Evolutionary conservation across 106 monocot genomes (phyloP).

Genomic region (Platanthera zijinensis): DNA sequence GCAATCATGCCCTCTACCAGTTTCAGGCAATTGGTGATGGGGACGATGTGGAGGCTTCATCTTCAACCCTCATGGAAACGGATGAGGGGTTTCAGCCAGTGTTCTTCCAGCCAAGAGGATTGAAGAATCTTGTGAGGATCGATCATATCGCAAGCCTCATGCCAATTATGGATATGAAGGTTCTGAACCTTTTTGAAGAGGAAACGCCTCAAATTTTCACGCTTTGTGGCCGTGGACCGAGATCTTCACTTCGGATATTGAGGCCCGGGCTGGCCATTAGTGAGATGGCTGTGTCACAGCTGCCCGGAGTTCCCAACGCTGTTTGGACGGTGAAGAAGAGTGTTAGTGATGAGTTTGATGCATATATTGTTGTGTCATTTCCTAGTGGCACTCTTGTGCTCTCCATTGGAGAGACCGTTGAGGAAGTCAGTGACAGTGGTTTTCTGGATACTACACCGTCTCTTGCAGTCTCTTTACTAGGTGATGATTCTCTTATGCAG

Average conservation of each 20-base stretch:
- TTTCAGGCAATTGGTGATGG: conserved; percentile 88
- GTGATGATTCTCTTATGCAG: conserved; percentile 98
- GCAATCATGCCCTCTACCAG: conserved; percentile 87
- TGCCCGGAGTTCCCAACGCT: conserved; percentile 79
- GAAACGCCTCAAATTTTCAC: conserved; percentile 89
- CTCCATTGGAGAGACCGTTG: conserved; percentile 96
- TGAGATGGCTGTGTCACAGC: conserved; percentile 89
- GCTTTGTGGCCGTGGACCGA: conserved; percentile 79
- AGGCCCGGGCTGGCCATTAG: conserved; percentile 84
- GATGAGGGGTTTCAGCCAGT: conserved; percentile 99
- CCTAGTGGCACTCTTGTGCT: conserved; percentile 88
- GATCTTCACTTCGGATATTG: conserved; percentile 69
- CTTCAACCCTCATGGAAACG: conserved; percentile 81
- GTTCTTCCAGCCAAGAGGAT: conserved; percentile 78
- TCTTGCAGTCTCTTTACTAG: conserved; percentile 76
- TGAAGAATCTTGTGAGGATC: conserved; percentile 78
- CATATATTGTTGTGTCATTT: conserved; percentile 95
- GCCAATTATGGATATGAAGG: conserved; percentile 97
- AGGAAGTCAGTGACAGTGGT: conserved; percentile 94
- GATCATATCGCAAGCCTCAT: conserved; percentile 82
- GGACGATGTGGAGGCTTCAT: conserved; percentile 97
- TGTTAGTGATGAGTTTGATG: conserved; percentile 90
- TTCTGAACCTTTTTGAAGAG: conserved; percentile 90
- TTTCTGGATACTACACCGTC: conserved; percentile 93
- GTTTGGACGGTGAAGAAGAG: conserved; percentile 99